Evolutionary conservation across 257 asterid species (phyloP), one percentile per base, ranked within the genome.

Genomic region (Solanum boliviense): DNA sequence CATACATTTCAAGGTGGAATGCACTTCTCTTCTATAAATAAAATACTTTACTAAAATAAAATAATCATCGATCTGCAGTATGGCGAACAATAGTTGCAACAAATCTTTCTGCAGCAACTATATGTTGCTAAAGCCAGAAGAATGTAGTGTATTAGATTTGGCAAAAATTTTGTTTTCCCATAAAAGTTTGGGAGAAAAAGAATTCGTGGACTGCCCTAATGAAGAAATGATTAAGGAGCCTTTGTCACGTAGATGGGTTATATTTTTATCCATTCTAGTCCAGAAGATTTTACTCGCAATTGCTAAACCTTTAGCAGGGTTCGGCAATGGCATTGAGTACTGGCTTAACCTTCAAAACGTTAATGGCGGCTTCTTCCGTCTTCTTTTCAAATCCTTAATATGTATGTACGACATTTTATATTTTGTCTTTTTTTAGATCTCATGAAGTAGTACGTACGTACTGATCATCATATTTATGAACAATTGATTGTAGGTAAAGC

Each of bases 311-410:
- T 16, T 94, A 91, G 92, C 93, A 0, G 15, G 71, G 0, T 27
- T 88, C 15, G 98, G 99, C 29, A 89, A 92, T 8, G 88, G 73
- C 0, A 46, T 92, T 15, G 98, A 96, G 87, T n/a, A 92, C 68
- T 96, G 98, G 93, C 89, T 96, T 5, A 95, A 96, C 88, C 87
- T 95, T 89, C 73, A 92, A 27, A 90, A 91, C 0, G 76, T 52
- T 11, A 93, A 96, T 74, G 91, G 89, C 25, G 90, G 92, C 20
- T 86, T 92, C 4, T 38, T 84, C 56, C 10, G n/a, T 23, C 75
- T 58, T 60, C 3, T 84, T 35, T 84, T 81, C 39, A 46, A 81
- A 36, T 27, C 39, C 27, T 7, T 79, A 44, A 32, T 32, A 32
- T 32, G 34, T 32, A 60, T 32, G 75, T 35, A 29, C 31, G 5